These are phyloP conservation scores for Encephalitozoon intestinalis DNA, from an alignment of 371 early-diverging fungal species.

Conservation along the genomic window DNA sequence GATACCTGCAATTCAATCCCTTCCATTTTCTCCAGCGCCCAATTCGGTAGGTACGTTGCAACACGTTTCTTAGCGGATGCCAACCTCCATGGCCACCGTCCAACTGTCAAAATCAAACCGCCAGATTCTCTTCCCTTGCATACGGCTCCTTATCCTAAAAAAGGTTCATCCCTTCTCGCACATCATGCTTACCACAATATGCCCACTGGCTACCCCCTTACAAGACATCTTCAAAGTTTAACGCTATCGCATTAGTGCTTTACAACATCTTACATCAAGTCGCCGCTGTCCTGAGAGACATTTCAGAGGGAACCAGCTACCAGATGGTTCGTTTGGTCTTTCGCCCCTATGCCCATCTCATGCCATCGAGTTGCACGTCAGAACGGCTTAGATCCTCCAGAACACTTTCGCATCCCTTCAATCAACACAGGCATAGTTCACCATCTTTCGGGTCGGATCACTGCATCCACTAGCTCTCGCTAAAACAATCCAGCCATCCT, in stretches of 20 bases:
- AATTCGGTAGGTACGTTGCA: constrained; percentile 47
- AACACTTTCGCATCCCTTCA: constrained; percentile 32
- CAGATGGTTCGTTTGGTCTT: constrained; percentile 47
- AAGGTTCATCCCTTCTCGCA: constrained; percentile 33
- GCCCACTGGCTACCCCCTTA: constrained; percentile 24
- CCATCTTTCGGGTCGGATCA: constrained; percentile 32
- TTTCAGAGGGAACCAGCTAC: constrained; percentile 49
- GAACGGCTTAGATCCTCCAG: constrained; percentile 36
- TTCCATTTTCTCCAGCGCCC: constrained; percentile 28
- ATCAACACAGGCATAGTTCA: constrained; percentile 32
- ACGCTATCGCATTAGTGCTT: constrained; percentile 13
- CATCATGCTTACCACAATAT: constrained; percentile 26
- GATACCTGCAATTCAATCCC: constrained; percentile 20
- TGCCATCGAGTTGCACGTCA: constrained; percentile 41
- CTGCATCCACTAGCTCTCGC: neutral
- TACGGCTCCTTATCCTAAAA: constrained; percentile 2
- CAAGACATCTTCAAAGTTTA: neutral
- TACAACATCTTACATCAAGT: neutral
- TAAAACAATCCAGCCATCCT: neutral
- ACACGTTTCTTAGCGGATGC: constrained; percentile 51
- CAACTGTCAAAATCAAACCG: constrained; percentile 31
- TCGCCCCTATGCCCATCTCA: constrained; percentile 39
- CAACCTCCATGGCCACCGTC: constrained; percentile 50
- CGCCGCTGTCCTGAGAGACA: constrained; percentile 48
- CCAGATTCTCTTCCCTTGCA: neutral